Evolutionary conservation across 371 early-diverging fungal species (phyloP).

Genomic region (Mucor irregularis): DNA sequence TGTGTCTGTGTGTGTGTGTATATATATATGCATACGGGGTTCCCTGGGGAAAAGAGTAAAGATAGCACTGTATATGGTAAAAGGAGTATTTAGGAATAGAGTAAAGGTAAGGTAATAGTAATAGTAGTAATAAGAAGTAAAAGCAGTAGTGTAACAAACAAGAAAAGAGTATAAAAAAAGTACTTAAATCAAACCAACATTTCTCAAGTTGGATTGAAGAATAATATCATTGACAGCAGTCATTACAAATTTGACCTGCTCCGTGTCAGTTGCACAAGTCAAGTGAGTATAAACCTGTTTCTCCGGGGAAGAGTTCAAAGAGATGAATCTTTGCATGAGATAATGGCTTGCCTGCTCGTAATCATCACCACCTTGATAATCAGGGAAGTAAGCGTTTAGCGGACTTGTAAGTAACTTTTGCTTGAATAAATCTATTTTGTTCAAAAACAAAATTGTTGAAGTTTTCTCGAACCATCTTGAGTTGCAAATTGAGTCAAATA

Average conservation of each 20-base stretch:
- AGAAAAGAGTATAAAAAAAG: neutral
- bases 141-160: neutral
- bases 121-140: neutral
- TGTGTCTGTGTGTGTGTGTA: too few species aligned
- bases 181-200: constrained; percentile 55
- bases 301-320: constrained; percentile 65
- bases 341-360: constrained; percentile 32
- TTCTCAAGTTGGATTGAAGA: constrained; percentile 53
- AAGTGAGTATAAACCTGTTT: constrained; percentile 85
- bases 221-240: constrained; percentile 71
- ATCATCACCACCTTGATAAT: constrained; percentile 50
- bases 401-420: constrained; percentile 85
- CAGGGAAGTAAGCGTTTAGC: constrained; percentile 81
- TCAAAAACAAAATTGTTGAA: constrained; percentile 93
- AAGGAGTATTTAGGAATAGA: neutral
- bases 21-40: too few species aligned
- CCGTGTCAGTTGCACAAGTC: constrained; percentile 95
- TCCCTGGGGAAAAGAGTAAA: too few species aligned
- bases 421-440: constrained; percentile 96
- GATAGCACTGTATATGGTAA: neutral
- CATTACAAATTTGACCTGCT: constrained; percentile 67
- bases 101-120: neutral
- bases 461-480: constrained; percentile 94
- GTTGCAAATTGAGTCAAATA: constrained; percentile 97
- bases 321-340: constrained; percentile 66